phyloP scores from a whole-genome alignment of 169 alveolate genomes.

The Theileria parva region DNA sequence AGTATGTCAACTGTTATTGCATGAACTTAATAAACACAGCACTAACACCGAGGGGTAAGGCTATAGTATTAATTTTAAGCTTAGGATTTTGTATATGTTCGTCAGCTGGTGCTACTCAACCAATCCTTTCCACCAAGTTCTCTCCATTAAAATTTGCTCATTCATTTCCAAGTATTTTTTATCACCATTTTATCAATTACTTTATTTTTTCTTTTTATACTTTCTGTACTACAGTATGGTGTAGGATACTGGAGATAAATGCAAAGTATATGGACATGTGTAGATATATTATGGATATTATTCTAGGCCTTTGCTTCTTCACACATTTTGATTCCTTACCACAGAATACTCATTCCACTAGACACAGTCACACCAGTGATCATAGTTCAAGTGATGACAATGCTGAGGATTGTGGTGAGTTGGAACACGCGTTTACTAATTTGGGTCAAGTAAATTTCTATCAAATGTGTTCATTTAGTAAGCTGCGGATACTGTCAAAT shows the following conservation, averaged over 20 bases:
- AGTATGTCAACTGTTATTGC: neutral
- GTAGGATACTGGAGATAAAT: slow-evolving; percentile 15
- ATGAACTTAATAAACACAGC: slow-evolving; percentile 1
- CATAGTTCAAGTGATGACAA: neutral
- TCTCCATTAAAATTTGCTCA: neutral
- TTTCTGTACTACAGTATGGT: neutral
- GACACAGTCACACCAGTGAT: neutral
- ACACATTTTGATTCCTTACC: neutral
- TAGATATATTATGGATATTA: slow-evolving; percentile 30
- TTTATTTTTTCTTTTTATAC: neutral
- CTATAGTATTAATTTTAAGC: no score
- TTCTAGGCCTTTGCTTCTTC: slow-evolving; percentile 45
- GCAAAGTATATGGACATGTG: neutral
- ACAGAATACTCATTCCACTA: neutral
- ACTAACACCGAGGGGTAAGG: neutral
- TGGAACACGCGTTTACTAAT: neutral
- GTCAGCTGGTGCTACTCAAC: neutral
- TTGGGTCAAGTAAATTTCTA: neutral
- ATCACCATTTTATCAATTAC: neutral
- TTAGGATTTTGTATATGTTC: neutral
- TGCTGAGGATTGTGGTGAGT: neutral
- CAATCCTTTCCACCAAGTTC: neutral
- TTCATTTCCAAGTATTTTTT: neutral
- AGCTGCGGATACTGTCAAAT: slow-evolving; percentile 3
- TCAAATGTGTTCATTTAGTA: slow-evolving; percentile 18